A percentile compares a stretch with the other conserved stretches of the same genome.
phyloP scores from a whole-genome alignment of 306 rosid genomes.

The Alnus rubra region DNA sequence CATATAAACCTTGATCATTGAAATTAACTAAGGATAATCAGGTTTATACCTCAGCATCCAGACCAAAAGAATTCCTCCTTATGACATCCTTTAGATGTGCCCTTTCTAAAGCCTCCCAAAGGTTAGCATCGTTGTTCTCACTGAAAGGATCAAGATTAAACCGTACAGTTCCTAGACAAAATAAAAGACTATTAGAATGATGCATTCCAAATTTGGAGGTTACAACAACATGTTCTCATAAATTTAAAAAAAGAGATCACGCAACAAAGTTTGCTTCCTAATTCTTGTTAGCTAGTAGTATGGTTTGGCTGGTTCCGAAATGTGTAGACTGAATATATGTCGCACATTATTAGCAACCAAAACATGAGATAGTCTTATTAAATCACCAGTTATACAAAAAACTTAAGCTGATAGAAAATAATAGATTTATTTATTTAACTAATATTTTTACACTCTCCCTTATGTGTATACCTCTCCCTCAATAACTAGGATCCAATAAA shows the following conservation, averaged over 20 bases:
- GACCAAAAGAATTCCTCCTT: constrained; percentile 68
- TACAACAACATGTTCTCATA: neutral
- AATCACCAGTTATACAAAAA: neutral
- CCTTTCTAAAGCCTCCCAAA: constrained; percentile 90
- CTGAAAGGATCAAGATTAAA: constrained; percentile 85
- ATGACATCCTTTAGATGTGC: constrained; percentile 77
- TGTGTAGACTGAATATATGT: neutral
- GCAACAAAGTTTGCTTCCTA: neutral
- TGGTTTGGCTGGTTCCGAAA: constrained; percentile 1
- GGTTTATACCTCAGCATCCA: constrained; percentile 69
- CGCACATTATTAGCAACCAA: neutral
- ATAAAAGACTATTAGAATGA: constrained; percentile 16
- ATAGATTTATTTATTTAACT: too few relatives aligned
- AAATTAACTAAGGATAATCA: neutral
- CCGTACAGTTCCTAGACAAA: constrained; percentile 65
- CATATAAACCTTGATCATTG: constrained; percentile 7
- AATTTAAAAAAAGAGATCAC: neutral
- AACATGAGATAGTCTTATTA: neutral
- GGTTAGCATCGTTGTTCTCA: constrained; percentile 77
- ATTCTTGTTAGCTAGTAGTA: neutral
- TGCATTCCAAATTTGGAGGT: neutral
- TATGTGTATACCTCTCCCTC: too few relatives aligned
- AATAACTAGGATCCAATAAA: too few relatives aligned
- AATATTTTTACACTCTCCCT: too few relatives aligned
- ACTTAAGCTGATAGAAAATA: too few relatives aligned